Conservation (phyloP, 2,329 filamentous ascomycete species). For the Alternaria panax region DNA sequence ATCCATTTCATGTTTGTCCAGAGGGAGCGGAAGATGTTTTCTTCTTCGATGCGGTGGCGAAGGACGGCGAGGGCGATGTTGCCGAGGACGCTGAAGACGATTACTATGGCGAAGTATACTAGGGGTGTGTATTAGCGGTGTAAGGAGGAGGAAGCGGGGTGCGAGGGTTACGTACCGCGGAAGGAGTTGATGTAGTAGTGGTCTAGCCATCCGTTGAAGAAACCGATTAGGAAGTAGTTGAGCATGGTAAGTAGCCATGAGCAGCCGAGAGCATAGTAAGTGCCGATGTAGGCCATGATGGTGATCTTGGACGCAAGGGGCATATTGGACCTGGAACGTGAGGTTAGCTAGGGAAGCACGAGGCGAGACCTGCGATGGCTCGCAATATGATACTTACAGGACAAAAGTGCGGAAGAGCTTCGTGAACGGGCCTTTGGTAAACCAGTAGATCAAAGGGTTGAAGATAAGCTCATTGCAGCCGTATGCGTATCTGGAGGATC, state of each 20-base stretch:
- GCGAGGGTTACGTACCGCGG: constrained; percentile 60
- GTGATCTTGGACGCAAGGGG: constrained; percentile 72
- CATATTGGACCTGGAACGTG: constrained; percentile 59
- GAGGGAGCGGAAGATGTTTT: constrained; percentile 58
- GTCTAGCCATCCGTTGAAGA: constrained; percentile 76
- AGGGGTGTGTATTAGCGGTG: too few relatives aligned
- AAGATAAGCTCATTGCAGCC: constrained; percentile 76
- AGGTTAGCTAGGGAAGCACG: neutral
- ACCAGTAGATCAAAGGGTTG: constrained; percentile 70
- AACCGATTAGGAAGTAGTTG: constrained; percentile 77
- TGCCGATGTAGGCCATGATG: constrained; percentile 74
- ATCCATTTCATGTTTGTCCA: constrained; percentile 69
- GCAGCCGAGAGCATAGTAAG: constrained; percentile 74
- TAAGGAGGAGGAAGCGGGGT: too few relatives aligned
- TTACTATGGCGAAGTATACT: constrained; percentile 67
- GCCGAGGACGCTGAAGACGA: constrained; percentile 70
- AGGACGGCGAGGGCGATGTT: constrained; percentile 68
- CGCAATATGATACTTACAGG: constrained; percentile 22
- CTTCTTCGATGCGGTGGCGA: constrained; percentile 67
- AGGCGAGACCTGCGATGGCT: neutral
- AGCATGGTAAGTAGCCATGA: constrained; percentile 70
- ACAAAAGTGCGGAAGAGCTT: constrained; percentile 69
- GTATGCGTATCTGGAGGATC: constrained; percentile 61
- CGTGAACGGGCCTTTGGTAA: constrained; percentile 69
- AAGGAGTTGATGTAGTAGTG: constrained; percentile 80